phyloP scores from a whole-genome alignment of 441 rosid genomes.

The Croton setiger region DNA sequence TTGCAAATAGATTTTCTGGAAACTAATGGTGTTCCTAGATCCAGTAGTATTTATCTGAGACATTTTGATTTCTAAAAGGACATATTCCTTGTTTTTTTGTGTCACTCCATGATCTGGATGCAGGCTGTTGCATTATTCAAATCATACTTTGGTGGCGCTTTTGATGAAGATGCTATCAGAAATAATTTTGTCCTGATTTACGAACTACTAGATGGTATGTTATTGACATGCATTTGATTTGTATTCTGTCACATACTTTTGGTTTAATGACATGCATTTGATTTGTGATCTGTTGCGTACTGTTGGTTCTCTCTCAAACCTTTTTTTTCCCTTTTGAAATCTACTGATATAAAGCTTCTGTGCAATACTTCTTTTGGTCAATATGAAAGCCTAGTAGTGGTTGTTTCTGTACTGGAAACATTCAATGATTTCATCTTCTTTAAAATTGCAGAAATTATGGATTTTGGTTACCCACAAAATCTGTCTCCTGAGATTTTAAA shows the following conservation, averaged over 20 bases:
- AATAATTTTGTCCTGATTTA: constrained; percentile 95
- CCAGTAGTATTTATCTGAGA: background rate
- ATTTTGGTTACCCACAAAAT: constrained; percentile 97
- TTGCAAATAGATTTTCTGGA: background rate
- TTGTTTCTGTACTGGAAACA: background rate
- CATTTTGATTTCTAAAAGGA: constrained; percentile 1
- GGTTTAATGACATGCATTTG: no score
- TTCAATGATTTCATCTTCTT: constrained; percentile 15
- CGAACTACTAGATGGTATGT: constrained; percentile 92
- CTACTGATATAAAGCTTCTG: background rate
- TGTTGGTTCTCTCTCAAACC: background rate
- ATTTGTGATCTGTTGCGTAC: no score
- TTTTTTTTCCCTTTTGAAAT: background rate
- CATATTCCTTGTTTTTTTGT: background rate
- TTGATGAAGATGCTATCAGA: constrained; percentile 96
- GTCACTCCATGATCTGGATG: constrained; percentile 10
- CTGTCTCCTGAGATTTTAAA: constrained; percentile 97
- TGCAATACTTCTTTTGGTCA: background rate
- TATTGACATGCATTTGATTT: background rate
- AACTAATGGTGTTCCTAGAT: background rate
- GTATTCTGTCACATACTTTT: background rate
- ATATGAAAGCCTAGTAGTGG: background rate
- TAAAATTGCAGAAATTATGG: constrained; percentile 86
- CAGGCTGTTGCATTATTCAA: constrained; percentile 95
- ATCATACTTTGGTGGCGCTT: constrained; percentile 97